Percentiles rank a stretch among this genome's conserved stretches.
Conservation (phyloP, 495 filamentous ascomycete species). For the Ramalina peruviana region DNA sequence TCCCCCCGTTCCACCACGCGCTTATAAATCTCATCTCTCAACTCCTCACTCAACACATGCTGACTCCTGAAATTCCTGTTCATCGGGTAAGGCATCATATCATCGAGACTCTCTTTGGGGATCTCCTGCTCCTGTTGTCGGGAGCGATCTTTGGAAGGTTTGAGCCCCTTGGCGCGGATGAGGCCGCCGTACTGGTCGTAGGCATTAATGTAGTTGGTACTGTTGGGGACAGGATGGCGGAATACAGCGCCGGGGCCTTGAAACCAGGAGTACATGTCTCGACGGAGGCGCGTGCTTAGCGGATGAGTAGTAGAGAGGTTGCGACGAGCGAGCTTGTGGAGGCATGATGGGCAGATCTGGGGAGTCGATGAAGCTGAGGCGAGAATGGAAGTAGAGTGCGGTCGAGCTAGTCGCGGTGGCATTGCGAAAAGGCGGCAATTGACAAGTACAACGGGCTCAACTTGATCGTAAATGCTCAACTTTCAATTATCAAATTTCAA, state of each 20-base stretch:
- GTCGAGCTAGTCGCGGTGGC: constrained; percentile 9
- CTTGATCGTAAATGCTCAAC: too few species aligned
- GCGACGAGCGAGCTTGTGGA: constrained; percentile 12
- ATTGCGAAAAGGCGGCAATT: not conserved
- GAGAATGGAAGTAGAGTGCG: not conserved
- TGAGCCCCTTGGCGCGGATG: constrained; percentile 15
- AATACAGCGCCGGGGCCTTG: constrained; percentile 40
- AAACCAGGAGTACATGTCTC: constrained; percentile 55
- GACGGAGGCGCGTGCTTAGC: constrained; percentile 34
- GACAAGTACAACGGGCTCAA: too few species aligned
- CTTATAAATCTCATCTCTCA: constrained; percentile 62
- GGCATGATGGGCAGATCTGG: constrained; percentile 1
- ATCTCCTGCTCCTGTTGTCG: constrained; percentile 14
- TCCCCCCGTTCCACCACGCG: constrained; percentile 48
- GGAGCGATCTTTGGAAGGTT: not conserved
- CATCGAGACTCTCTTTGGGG: constrained; percentile 23
- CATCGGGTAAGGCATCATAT: constrained; percentile 53
- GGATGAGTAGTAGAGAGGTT: constrained; percentile 35
- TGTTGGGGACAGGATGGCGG: constrained; percentile 39
- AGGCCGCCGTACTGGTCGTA: constrained; percentile 30
- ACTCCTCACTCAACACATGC: constrained; percentile 58
- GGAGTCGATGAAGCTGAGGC: not conserved
- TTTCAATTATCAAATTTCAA: too few species aligned
- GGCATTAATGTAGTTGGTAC: constrained; percentile 52
- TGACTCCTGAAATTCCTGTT: constrained; percentile 62